Base-by-base conservation (phyloP, 306 rosid species). In the Vigna mungo region DNA sequence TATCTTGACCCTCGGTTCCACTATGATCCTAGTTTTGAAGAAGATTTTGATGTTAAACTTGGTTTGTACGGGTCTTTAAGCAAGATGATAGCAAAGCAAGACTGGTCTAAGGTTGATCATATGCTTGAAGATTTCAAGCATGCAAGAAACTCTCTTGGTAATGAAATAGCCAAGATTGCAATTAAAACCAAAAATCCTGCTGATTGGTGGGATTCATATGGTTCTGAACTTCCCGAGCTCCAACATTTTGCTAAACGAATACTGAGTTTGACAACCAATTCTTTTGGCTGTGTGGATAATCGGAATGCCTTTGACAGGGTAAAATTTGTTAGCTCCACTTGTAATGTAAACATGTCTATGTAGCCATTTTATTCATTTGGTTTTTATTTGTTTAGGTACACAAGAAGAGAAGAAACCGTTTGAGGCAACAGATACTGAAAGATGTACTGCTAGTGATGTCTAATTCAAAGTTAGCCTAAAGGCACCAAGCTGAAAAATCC, bases 1-100 rank as follows among this genome's bases (percentile, higher is more conserved):
- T 78, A 54, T 20, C 69, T 68, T 8, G 56, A 78, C 23, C 81
- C 75, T 2, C 36, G 17, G 2, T 44, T 78, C 4, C 69, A 78
- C 3, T 41, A 56, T 43, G 37, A 47, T 10, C 68, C 36, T 23
- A 12, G 10, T 56, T 56, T 23, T n/a, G 13, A 56, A 56, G 63
- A 10, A 3, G 34, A 23, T 56, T 1, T 56, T 21, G 63, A 56
- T 2, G 63, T 56, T 56, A 56, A 56, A 56, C 4, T 1, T 1
- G 36, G 63, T 6, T 2, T 56, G 36, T 56, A 5, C 36, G n/a
- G 1, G 63, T 9, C 34, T 56, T 23, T 56, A 56, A 23, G 8
- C 16, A 20, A 6, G 30, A 3, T 10, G 32, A 15, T 55, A 55
- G 11, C 32, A 9, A 55, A 55, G 61, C 61, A 55, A 55, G 61